Conservation (phyloP, 257 asterid genomes). For the Solanum stenotomum region DNA sequence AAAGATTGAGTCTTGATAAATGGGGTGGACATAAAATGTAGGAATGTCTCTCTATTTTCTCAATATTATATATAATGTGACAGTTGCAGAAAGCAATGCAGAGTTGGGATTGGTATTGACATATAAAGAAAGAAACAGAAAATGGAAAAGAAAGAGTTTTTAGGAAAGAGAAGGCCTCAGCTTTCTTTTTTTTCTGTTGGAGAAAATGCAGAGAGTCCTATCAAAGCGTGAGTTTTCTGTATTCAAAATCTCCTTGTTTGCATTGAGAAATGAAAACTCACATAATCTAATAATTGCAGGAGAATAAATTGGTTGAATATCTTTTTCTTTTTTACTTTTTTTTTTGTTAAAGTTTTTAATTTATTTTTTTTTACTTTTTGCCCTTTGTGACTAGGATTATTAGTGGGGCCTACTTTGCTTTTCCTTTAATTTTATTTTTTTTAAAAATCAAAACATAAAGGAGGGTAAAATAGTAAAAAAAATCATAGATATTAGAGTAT, state of each 20-base stretch:
- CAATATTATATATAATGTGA: background rate
- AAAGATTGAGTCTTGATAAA: background rate
- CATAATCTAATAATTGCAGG: background rate
- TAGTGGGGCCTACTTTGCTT: background rate
- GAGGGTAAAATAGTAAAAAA: background rate
- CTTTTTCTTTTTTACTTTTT: background rate
- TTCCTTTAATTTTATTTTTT: background rate
- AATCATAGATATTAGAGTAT: too few relatives aligned
- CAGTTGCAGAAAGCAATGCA: conserved; percentile 20
- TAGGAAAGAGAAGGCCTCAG: background rate
- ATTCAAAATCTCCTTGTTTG: background rate
- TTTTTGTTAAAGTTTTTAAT: background rate
- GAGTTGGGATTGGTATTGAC: conserved; percentile 45
- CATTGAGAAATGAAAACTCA: background rate
- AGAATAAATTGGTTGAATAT: conserved; percentile 20
- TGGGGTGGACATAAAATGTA: background rate
- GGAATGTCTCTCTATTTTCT: background rate
- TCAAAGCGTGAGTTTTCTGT: conserved; percentile 18
- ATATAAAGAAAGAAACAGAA: conserved; percentile 29
- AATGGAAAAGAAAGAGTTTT: background rate
- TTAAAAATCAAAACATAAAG: background rate
- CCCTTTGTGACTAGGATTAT: background rate
- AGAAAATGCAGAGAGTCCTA: conserved; percentile 26
- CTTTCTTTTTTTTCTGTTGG: background rate
- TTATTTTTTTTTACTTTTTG: background rate